phyloP scores from a whole-genome alignment of 805 yeast genomes.

The Ogataea nakhonphanomensis region DNA sequence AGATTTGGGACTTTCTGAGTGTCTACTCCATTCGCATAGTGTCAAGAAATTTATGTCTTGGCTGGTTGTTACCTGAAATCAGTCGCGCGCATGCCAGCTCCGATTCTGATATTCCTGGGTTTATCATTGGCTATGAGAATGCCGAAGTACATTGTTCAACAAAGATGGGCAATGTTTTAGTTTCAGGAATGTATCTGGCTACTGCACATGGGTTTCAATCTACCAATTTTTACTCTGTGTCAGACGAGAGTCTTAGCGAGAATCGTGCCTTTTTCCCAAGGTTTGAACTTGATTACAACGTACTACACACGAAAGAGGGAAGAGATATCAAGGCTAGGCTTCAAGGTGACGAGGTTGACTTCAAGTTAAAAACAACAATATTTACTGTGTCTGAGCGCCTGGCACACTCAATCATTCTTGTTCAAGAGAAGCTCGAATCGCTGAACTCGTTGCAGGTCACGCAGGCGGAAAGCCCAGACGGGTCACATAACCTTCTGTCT shows the following conservation, averaged over 20 bases:
- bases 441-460: not conserved
- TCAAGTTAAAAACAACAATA: constrained; percentile 55
- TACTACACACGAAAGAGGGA: constrained; percentile 20
- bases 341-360: constrained; percentile 68
- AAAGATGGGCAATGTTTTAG: constrained; percentile 60
- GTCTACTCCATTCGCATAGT: constrained; percentile 54
- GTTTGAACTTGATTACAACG: constrained; percentile 52
- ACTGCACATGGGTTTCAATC: constrained; percentile 62
- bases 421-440: constrained; percentile 25
- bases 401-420: constrained; percentile 41
- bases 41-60: constrained; percentile 66
- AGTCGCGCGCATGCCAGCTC: constrained; percentile 27
- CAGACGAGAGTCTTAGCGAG: constrained; percentile 43
- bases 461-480: constrained; percentile 5
- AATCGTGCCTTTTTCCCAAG: constrained; percentile 69
- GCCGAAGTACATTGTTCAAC: constrained; percentile 64
- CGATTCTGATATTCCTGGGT: constrained; percentile 47
- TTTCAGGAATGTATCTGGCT: constrained; percentile 66
- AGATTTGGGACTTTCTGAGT: constrained; percentile 25
- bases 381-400: constrained; percentile 52
- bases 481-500: constrained; percentile 1
- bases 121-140: constrained; percentile 74
- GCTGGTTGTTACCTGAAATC: constrained; percentile 65
- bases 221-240: constrained; percentile 41
- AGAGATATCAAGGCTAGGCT: constrained; percentile 47